Percentiles rank a stretch among this genome's conserved stretches.
Evolutionary conservation across 176 grass and related monocot genomes (phyloP).

Genomic region (Oryza meyeriana): DNA sequence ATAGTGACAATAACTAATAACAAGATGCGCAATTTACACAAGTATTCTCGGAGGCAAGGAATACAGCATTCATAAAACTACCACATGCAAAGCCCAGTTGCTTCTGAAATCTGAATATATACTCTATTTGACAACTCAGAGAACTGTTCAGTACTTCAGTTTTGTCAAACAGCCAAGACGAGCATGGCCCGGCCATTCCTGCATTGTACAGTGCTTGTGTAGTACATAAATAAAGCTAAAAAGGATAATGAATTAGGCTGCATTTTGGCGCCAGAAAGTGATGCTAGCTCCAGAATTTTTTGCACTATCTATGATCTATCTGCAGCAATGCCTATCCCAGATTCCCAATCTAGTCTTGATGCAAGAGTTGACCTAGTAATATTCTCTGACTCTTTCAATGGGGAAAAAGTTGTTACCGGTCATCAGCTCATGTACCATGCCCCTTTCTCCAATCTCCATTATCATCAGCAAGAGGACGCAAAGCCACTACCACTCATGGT

Average conservation of each 20-base stretch:
- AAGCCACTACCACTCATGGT: background rate
- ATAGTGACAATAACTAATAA: background rate
- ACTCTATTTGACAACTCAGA: background rate
- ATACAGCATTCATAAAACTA: background rate
- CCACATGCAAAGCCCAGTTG: background rate
- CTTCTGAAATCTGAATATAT: no score
- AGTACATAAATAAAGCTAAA: background rate
- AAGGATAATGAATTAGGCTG: background rate
- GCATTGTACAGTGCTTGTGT: background rate
- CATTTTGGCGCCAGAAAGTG: background rate
- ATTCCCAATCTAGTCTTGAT: background rate
- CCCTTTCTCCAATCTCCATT: background rate
- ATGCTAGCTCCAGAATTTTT: background rate
- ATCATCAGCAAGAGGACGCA: background rate
- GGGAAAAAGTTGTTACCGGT: background rate
- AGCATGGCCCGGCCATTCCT: background rate
- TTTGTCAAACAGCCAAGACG: background rate
- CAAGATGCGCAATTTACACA: background rate
- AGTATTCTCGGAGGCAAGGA: background rate
- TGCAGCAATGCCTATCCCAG: background rate
- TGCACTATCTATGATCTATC: background rate
- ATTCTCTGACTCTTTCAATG: background rate
- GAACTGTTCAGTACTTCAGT: background rate
- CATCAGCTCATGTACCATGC: background rate
- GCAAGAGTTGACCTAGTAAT: background rate